These are phyloP conservation scores for Catunica adiposa DNA, from an alignment of 2,329 filamentous ascomycete species.

Conservation along the genomic window DNA sequence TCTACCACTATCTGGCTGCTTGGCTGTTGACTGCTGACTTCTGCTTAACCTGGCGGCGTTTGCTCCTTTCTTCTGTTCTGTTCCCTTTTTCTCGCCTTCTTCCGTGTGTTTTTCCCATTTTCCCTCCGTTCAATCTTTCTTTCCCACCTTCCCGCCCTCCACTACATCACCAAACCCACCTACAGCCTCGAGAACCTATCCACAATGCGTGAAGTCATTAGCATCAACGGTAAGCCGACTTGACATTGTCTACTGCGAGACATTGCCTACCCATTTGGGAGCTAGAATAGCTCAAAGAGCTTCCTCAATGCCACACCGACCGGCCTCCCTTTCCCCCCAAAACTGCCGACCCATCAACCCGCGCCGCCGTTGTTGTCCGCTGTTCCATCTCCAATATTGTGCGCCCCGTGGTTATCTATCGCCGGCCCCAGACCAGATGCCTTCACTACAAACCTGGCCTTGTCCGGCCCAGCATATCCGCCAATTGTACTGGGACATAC, in stretches of 20 bases:
- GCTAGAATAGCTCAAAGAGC: neutral
- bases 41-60: slow-evolving; percentile 19
- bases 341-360: neutral
- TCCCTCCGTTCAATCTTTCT: slow-evolving; percentile 6
- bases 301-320: neutral
- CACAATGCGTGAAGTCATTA: slow-evolving; percentile 98
- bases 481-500: neutral
- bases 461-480: neutral
- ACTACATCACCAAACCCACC: slow-evolving; percentile 5
- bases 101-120: slow-evolving; percentile 7
- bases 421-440: neutral
- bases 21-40: slow-evolving; percentile 19
- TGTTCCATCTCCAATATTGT: neutral
- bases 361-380: neutral
- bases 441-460: neutral
- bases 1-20: neutral
- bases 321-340: neutral
- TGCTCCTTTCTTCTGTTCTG: slow-evolving; percentile 18
- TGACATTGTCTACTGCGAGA: neutral
- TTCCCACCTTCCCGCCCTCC: slow-evolving; percentile 7
- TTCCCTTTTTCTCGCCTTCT: slow-evolving; percentile 17
- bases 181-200: slow-evolving; percentile 9
- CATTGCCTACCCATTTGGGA: neutral
- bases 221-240: slow-evolving; percentile 73
- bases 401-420: neutral